Percentiles rank a stretch among this genome's conserved stretches.
Conservation (phyloP, 2,329 filamentous ascomycete genomes). For the Biscogniauxia sp. region DNA sequence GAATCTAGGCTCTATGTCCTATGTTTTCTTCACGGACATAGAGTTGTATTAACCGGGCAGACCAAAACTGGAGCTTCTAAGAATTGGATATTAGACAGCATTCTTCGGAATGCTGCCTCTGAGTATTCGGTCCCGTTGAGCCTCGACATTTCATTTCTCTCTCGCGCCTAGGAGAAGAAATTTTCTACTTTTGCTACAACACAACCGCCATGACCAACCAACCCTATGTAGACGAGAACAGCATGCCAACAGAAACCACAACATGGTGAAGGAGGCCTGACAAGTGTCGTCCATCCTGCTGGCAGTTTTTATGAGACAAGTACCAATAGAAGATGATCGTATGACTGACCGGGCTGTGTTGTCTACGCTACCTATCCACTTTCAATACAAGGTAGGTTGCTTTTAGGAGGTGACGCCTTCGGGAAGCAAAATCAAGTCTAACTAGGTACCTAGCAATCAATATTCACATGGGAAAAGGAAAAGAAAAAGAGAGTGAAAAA, state of each 20-base stretch:
- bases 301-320: neutral
- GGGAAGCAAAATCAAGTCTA: too few species aligned
- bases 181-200: too few species aligned
- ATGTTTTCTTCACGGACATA: constrained; percentile 39
- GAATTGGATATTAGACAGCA: constrained; percentile 58
- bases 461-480: too few species aligned
- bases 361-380: too few species aligned
- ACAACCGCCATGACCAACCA: too few species aligned
- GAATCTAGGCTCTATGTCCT: constrained; percentile 53
- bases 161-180: neutral
- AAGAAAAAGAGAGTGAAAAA: too few species aligned
- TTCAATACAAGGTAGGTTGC: too few species aligned
- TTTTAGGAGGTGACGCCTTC: too few species aligned
- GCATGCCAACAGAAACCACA: neutral
- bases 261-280: neutral
- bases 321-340: neutral
- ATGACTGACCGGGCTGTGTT: neutral
- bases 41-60: constrained; percentile 61
- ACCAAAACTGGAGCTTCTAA: constrained; percentile 59
- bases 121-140: constrained; percentile 63
- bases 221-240: neutral
- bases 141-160: constrained; percentile 47
- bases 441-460: too few species aligned
- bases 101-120: constrained; percentile 32
- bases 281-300: neutral